Conservation (phyloP, 129 eudicot genomes). For the Tanacetum coccineum region DNA sequence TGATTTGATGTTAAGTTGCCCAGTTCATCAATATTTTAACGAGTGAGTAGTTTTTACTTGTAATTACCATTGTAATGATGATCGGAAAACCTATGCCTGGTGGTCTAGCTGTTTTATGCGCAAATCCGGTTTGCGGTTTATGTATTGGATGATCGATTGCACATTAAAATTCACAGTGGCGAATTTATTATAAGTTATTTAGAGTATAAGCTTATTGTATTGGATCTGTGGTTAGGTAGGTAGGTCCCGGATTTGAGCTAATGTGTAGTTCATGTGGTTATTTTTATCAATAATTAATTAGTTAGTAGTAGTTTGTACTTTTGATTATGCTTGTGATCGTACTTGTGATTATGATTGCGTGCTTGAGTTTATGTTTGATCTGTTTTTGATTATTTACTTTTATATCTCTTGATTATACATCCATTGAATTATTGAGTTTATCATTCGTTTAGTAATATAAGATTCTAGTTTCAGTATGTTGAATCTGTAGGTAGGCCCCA, state of each 20-base stretch:
- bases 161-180: not conserved
- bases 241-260: constrained; percentile 22
- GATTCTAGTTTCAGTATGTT: constrained; percentile 1
- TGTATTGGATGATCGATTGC: not conserved
- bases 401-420: too few species aligned
- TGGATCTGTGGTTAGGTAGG: not conserved
- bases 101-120: not conserved
- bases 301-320: not conserved
- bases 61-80: too few species aligned
- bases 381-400: too few species aligned
- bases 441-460: not conserved
- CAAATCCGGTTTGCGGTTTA: constrained; percentile 19
- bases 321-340: not conserved
- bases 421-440: not conserved
- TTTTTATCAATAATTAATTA: not conserved
- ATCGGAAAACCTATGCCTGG: too few species aligned
- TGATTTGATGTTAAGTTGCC: too few species aligned
- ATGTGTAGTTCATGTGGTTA: not conserved
- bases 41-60: too few species aligned
- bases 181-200: constrained; percentile 3
- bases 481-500: constrained; percentile 16
- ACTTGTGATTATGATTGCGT: not conserved
- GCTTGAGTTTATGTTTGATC: too few species aligned
- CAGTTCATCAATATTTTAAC: too few species aligned
- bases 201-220: not conserved